A percentile compares a stretch with the other conserved stretches of the same genome.
These are phyloP conservation scores for Geotrichum europaeum DNA, from an alignment of 1,139 yeast genomes.

Conservation along the genomic window DNA sequence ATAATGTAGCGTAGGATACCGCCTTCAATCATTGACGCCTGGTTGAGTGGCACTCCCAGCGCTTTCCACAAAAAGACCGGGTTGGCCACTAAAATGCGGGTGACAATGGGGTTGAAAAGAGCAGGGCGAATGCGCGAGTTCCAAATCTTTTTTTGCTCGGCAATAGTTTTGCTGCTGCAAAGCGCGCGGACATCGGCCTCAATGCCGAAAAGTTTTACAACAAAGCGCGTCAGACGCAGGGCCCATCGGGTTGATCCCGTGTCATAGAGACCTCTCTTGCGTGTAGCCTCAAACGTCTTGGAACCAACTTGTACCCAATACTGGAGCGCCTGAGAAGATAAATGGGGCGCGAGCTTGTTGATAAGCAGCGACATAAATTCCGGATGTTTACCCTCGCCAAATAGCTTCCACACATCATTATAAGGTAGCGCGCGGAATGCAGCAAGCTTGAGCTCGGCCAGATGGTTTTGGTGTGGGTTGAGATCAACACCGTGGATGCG, in stretches of 20 bases:
- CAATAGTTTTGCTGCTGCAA: slow-evolving; percentile 53
- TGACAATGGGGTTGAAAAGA: slow-evolving; percentile 62
- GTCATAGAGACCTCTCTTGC: slow-evolving; percentile 60
- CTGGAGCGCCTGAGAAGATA: slow-evolving; percentile 76
- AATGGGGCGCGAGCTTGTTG: slow-evolving; percentile 54
- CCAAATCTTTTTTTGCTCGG: slow-evolving; percentile 63
- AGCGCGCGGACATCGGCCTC: slow-evolving; percentile 47
- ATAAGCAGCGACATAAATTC: slow-evolving; percentile 49
- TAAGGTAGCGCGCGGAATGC: slow-evolving; percentile 53
- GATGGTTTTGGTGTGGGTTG: slow-evolving; percentile 77
- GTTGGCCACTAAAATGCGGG: slow-evolving; percentile 65
- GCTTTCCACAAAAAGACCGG: slow-evolving; percentile 83
- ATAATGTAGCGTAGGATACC: slow-evolving; percentile 59
- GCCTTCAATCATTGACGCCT: slow-evolving; percentile 75
- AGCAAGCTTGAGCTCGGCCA: slow-evolving; percentile 72
- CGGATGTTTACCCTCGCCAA: slow-evolving; percentile 66
- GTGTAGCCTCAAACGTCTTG: slow-evolving; percentile 44
- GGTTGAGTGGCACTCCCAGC: slow-evolving; percentile 78
- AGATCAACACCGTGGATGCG: slow-evolving; percentile 80
- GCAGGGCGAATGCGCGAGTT: slow-evolving; percentile 56
- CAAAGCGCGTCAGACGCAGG: slow-evolving; percentile 54
- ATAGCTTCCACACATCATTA: slow-evolving; percentile 63
- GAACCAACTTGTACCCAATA: slow-evolving; percentile 67
- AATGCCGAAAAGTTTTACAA: slow-evolving; percentile 55
- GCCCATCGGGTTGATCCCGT: slow-evolving; percentile 90